Evolutionary conservation across 169 alveolate species (phyloP).

Genomic region (Plasmodium knowlesi): DNA sequence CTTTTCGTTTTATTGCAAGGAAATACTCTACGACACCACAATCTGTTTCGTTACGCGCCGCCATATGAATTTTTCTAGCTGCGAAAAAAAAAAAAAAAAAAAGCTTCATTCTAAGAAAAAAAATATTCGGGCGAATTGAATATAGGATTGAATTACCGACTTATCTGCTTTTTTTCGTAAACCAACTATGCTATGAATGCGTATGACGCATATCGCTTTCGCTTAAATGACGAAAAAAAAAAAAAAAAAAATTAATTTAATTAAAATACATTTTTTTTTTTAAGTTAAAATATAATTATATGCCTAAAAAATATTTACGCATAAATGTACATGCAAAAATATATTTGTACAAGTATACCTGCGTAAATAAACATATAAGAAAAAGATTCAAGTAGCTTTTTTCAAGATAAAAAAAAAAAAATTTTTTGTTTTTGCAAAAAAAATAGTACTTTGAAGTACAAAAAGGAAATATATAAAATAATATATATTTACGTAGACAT

Average conservation of each 20-base stretch:
- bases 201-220: not conserved
- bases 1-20: not conserved
- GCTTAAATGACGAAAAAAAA: not conserved
- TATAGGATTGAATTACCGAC: not conserved
- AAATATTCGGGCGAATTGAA: not conserved
- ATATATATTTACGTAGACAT: not conserved
- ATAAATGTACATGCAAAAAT: not conserved
- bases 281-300: not conserved
- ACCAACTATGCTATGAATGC: not conserved
- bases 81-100: not conserved
- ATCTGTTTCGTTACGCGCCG: not conserved
- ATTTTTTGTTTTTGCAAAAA: not conserved
- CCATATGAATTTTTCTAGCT: not conserved
- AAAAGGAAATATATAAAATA: not conserved
- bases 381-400: not conserved
- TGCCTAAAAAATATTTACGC: not conserved
- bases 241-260: not conserved
- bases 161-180: not conserved
- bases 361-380: not conserved
- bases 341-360: not conserved
- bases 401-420: not conserved
- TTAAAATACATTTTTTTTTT: not conserved
- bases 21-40: not conserved
- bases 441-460: not conserved
- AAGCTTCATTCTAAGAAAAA: not conserved